Conservation (phyloP, 1,284 basidiomycete species). For the Pterula multifida region DNA sequence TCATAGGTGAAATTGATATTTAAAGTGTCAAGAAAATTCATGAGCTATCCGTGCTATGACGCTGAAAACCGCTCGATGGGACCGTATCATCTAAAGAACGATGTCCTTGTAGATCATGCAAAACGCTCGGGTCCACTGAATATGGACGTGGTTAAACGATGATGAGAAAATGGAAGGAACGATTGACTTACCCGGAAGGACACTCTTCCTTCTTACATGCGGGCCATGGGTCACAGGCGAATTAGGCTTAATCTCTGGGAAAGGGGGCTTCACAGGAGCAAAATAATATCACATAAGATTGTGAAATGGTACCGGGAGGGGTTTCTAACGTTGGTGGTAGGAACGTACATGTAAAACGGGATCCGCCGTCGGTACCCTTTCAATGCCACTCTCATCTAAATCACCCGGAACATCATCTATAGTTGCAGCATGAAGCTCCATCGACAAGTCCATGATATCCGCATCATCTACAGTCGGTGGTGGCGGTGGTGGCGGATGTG, state of each 20-base stretch:
- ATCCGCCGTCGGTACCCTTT: constrained; percentile 81
- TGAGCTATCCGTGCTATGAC: background rate
- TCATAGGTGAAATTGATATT: background rate
- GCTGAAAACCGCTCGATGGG: constrained; percentile 5
- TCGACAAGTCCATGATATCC: constrained; percentile 75
- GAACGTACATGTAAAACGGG: background rate
- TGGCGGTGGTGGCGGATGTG: constrained; percentile 62
- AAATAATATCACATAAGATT: background rate
- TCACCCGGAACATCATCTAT: constrained; percentile 71
- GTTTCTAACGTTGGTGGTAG: background rate
- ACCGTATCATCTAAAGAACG: constrained; percentile 60
- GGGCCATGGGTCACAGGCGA: constrained; percentile 35
- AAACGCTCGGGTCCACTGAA: constrained; percentile 75
- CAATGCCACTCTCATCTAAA: constrained; percentile 73
- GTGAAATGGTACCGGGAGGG: too few species aligned
- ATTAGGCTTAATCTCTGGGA: constrained; percentile 38
- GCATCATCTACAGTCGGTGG: constrained; percentile 71
- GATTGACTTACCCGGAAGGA: constrained; percentile 57
- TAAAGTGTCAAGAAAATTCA: background rate
- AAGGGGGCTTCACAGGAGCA: constrained; percentile 33
- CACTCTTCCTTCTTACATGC: constrained; percentile 77
- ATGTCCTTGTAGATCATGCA: constrained; percentile 81
- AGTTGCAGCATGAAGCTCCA: constrained; percentile 78
- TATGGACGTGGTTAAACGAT: constrained; percentile 7
- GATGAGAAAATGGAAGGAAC: constrained; percentile 11